Evolutionary conservation across 2,329 filamentous ascomycete genomes (phyloP).

Genomic region (Scedosporium apiospermum): DNA sequence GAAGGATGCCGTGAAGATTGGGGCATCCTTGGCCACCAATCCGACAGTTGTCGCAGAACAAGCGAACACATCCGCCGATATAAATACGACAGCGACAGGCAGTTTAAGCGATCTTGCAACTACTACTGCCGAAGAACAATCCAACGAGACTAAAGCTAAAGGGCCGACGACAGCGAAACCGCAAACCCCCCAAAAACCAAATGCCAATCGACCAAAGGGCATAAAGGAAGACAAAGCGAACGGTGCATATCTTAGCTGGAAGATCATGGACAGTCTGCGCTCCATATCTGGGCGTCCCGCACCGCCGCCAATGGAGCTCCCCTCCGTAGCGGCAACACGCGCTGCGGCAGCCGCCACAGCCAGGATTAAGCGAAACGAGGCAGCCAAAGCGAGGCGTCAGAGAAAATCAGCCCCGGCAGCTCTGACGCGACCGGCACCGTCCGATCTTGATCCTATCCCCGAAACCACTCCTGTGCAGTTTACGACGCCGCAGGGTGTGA

Average conservation of each 20-base stretch:
- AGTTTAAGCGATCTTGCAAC: too few relatives aligned
- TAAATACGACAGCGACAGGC: too few relatives aligned
- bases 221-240: conserved; percentile 36
- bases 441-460: neutral
- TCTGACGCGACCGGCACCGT: conserved; percentile 11
- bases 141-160: neutral
- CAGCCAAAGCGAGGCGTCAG: conserved; percentile 8
- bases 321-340: neutral
- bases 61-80: too few relatives aligned
- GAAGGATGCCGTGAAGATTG: neutral
- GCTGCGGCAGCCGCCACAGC: neutral
- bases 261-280: conserved; percentile 29
- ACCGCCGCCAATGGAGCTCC: conserved; percentile 2
- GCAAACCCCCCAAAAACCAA: neutral
- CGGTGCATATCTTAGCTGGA: conserved; percentile 33
- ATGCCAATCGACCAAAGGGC: neutral
- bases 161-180: neutral
- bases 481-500: neutral
- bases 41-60: too few relatives aligned
- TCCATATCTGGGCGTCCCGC: conserved; percentile 20
- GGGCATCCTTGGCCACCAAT: neutral
- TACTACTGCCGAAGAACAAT: too few relatives aligned
- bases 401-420: conserved; percentile 31
- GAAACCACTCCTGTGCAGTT: neutral
- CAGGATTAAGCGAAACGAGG: neutral